Evolutionary conservation across 139 green algal species (phyloP).

Genomic region (Mychonastes homosphaera): DNA sequence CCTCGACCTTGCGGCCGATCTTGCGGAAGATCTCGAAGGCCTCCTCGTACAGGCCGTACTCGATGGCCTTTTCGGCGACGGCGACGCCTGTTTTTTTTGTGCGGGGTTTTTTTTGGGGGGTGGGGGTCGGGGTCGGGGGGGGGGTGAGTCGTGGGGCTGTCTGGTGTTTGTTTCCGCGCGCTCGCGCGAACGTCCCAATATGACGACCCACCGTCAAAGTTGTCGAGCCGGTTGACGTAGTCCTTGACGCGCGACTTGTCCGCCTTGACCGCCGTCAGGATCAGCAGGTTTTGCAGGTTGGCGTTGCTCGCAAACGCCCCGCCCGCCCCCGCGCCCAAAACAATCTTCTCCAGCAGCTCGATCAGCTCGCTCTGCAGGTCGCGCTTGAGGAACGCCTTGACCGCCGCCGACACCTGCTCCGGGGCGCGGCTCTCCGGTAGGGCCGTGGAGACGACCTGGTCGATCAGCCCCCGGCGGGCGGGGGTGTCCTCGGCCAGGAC

Average conservation of each 20-base stretch:
- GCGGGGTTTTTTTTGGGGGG: neutral
- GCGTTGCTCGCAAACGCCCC: slow-evolving; percentile 94
- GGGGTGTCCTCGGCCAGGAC: slow-evolving; percentile 80
- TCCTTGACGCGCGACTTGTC: slow-evolving; percentile 73
- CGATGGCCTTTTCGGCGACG: slow-evolving; percentile 31
- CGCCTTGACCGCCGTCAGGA: slow-evolving; percentile 97
- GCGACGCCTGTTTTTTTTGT: neutral
- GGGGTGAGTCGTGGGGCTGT: neutral
- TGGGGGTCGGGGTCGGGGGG: neutral
- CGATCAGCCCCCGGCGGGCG: slow-evolving; percentile 68
- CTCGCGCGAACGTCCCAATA: neutral
- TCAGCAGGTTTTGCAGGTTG: slow-evolving; percentile 98
- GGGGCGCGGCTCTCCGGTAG: slow-evolving; percentile 97
- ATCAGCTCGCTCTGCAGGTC: slow-evolving; percentile 95
- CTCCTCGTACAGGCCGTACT: slow-evolving; percentile 87
- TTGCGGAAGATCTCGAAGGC: slow-evolving; percentile 99
- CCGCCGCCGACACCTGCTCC: slow-evolving; percentile 90
- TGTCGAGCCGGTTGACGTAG: slow-evolving; percentile 95
- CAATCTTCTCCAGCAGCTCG: slow-evolving; percentile 99
- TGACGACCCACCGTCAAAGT: slow-evolving; percentile 78
- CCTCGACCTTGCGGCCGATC: slow-evolving; percentile 72
- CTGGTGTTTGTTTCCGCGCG: neutral
- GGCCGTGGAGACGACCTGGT: slow-evolving; percentile 91
- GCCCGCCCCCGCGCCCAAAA: slow-evolving; percentile 91
- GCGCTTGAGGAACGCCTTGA: slow-evolving; percentile 98